Conservation (phyloP, 1,284 basidiomycete species). For the Trichosporon asahii region DNA sequence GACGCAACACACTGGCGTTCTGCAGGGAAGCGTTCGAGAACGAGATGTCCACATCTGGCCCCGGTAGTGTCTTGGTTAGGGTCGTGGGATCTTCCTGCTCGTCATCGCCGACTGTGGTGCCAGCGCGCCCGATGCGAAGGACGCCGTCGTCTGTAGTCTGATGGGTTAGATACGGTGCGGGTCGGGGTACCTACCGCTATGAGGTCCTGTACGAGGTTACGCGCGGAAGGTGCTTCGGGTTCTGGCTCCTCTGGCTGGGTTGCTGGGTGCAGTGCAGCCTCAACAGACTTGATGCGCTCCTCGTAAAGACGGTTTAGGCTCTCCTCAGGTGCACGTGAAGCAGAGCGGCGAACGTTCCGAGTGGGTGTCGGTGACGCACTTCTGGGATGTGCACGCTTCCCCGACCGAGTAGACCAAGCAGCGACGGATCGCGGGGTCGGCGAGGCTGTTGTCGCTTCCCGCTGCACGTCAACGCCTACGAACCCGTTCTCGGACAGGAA, state of each 20-base stretch:
- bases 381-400: background rate
- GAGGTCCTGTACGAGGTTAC: constrained; percentile 9
- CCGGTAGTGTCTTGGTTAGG: background rate
- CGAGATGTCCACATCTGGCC: constrained; percentile 15
- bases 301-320: background rate
- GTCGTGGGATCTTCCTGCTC: background rate
- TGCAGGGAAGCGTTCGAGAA: constrained; percentile 56
- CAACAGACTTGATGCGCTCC: background rate
- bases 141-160: constrained; percentile 17
- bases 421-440: background rate
- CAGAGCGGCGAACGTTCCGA: background rate
- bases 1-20: constrained; percentile 64
- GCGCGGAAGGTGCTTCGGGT: background rate
- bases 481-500: constrained; percentile 70
- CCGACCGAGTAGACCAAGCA: background rate
- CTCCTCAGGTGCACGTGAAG: background rate
- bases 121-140: constrained; percentile 11
- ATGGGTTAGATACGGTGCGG: background rate
- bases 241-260: background rate
- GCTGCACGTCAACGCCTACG: constrained; percentile 11
- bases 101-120: background rate
- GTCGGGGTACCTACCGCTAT: background rate
- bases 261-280: background rate
- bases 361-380: background rate
- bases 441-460: background rate